Conservation (phyloP, 257 asterid genomes). For the Solanum paucissectum region DNA sequence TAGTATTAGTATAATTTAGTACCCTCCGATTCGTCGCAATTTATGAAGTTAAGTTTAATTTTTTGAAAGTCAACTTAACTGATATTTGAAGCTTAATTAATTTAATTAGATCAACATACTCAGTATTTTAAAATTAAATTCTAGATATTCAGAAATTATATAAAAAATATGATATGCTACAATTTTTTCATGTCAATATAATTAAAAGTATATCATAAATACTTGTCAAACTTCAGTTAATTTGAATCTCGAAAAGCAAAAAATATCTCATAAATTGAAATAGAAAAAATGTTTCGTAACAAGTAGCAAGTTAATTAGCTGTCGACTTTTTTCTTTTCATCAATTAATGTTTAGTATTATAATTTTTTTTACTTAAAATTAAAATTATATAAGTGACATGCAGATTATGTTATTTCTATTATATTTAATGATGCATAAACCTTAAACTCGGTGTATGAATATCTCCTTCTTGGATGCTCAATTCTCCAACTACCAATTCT, state of each 20-base stretch:
- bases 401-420: background rate
- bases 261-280: background rate
- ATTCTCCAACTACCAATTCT: background rate
- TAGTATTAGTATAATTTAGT: background rate
- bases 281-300: background rate
- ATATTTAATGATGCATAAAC: background rate
- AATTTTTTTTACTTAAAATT: background rate
- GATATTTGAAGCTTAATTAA: background rate
- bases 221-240: background rate
- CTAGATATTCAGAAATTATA: too few species aligned
- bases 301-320: background rate
- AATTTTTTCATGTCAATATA: background rate
- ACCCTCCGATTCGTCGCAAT: background rate
- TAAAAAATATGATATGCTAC: background rate
- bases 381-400: background rate
- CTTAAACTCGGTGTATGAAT: background rate
- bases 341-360: background rate
- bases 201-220: background rate
- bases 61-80: background rate
- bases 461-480: background rate
- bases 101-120: background rate
- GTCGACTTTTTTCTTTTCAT: background rate
- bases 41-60: background rate
- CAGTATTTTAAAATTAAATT: background rate
- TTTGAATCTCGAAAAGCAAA: background rate